Evolutionary conservation across 129 eudicot species (phyloP).

Genomic region (Arctium minus): DNA sequence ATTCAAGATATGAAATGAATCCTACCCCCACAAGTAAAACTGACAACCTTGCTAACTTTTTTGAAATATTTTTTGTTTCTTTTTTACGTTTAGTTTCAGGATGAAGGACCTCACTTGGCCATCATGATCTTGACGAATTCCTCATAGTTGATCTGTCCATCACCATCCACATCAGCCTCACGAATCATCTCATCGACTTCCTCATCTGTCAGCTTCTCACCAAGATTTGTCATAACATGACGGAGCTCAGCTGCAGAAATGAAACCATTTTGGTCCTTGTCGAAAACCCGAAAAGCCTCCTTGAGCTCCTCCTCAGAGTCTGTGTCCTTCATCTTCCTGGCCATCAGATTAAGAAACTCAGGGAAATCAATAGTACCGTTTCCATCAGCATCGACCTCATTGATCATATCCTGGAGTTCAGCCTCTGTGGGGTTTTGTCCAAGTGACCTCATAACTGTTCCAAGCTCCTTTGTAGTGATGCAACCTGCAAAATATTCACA

Average conservation of each 20-base stretch:
- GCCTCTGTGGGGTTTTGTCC: conserved; percentile 89
- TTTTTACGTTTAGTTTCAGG: conserved; percentile 19
- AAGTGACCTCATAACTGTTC: conserved; percentile 81
- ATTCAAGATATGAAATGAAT: conserved; percentile 39
- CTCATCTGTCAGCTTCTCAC: conserved; percentile 78
- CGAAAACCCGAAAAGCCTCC: conserved; percentile 75
- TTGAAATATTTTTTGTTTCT: conserved; percentile 8
- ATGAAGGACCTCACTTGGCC: conserved; percentile 74
- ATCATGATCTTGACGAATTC: conserved; percentile 89
- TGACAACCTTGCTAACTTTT: conserved; percentile 35
- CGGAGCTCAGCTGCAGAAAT: conserved; percentile 88
- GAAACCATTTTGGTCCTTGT: conserved; percentile 77
- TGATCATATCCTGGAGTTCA: conserved; percentile 84
- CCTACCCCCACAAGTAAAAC: conserved; percentile 42
- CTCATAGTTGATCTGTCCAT: conserved; percentile 86
- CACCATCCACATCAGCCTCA: conserved; percentile 84
- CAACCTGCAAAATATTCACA: conserved; percentile 41
- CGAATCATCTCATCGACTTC: conserved; percentile 83
- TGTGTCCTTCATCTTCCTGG: conserved; percentile 77
- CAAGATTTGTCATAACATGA: conserved; percentile 84
- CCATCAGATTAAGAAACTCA: conserved; percentile 81
- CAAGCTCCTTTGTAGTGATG: conserved; percentile 83
- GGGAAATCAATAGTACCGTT: conserved; percentile 80
- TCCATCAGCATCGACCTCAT: conserved; percentile 79
- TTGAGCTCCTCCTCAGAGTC: conserved; percentile 86